Percentiles rank a stretch among this genome's conserved stretches.
Conservation (phyloP, 257 asterid genomes). For the Leptodermis oblonga region DNA sequence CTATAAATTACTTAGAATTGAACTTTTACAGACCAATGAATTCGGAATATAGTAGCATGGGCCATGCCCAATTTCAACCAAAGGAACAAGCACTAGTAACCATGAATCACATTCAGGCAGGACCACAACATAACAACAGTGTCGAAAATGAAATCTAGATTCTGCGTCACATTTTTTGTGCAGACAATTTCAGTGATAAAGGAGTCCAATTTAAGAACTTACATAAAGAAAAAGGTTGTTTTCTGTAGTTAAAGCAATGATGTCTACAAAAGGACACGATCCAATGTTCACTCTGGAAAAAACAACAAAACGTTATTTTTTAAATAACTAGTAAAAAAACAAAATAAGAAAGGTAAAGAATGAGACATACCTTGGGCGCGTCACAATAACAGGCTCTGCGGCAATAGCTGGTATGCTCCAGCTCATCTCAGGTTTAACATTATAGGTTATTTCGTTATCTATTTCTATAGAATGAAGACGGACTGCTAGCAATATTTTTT, state of each 20-base stretch:
- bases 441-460: slow-evolving; percentile 61
- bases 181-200: background rate
- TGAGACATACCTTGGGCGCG: slow-evolving; percentile 67
- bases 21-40: background rate
- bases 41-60: background rate
- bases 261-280: slow-evolving; percentile 57
- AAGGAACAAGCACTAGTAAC: background rate
- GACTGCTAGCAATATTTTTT: slow-evolving; percentile 63
- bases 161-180: background rate
- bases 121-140: background rate
- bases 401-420: slow-evolving; percentile 89
- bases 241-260: slow-evolving; percentile 73
- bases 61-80: background rate
- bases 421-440: slow-evolving; percentile 88
- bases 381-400: slow-evolving; percentile 82
- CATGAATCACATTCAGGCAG: background rate
- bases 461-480: slow-evolving; percentile 71
- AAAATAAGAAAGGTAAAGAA: slow-evolving; percentile 12
- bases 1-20: background rate
- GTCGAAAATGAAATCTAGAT: background rate
- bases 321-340: background rate
- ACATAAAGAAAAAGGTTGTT: slow-evolving; percentile 72
- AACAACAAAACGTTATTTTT: background rate
- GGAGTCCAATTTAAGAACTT: slow-evolving; percentile 36
- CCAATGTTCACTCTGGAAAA: slow-evolving; percentile 53